Evolutionary conservation across 352 stramenopile species (phyloP).

Genomic region (Aphanomyces invadans): DNA sequence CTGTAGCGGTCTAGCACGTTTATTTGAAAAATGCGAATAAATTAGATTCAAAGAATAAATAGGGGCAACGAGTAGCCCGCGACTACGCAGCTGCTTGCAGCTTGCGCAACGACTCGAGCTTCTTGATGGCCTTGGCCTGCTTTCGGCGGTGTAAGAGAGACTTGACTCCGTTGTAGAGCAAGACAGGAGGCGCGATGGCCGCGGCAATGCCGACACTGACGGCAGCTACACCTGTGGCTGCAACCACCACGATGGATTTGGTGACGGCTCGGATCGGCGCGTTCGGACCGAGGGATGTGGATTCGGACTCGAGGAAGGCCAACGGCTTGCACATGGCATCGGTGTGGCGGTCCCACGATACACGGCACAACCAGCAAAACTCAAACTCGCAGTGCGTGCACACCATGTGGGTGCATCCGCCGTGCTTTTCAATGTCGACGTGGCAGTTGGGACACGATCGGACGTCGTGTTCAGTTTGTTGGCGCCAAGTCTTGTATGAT

Average conservation of each 20-base stretch:
- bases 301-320: slow-evolving; percentile 60
- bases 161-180: slow-evolving; percentile 53
- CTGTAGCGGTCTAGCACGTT: no score
- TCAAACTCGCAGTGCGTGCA: slow-evolving; percentile 79
- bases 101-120: neutral
- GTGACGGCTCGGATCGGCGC: slow-evolving; percentile 57
- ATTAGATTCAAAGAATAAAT: no score
- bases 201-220: slow-evolving; percentile 53
- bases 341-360: slow-evolving; percentile 56
- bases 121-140: slow-evolving; percentile 19
- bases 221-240: slow-evolving; percentile 41
- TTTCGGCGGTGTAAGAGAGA: slow-evolving; percentile 26
- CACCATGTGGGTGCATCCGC: slow-evolving; percentile 80
- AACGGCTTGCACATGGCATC: slow-evolving; percentile 65
- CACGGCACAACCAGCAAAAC: slow-evolving; percentile 78
- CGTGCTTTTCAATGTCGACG: slow-evolving; percentile 71
- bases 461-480: slow-evolving; percentile 45
- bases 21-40: no score
- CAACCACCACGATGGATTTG: slow-evolving; percentile 54
- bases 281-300: slow-evolving; percentile 51
- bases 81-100: neutral
- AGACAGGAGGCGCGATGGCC: slow-evolving; percentile 56
- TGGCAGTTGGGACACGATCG: slow-evolving; percentile 61
- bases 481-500: slow-evolving; percentile 60
- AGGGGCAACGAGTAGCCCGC: no score